Conservation (phyloP, 768 basidiomycete genomes). For the Lactarius vividus region DNA sequence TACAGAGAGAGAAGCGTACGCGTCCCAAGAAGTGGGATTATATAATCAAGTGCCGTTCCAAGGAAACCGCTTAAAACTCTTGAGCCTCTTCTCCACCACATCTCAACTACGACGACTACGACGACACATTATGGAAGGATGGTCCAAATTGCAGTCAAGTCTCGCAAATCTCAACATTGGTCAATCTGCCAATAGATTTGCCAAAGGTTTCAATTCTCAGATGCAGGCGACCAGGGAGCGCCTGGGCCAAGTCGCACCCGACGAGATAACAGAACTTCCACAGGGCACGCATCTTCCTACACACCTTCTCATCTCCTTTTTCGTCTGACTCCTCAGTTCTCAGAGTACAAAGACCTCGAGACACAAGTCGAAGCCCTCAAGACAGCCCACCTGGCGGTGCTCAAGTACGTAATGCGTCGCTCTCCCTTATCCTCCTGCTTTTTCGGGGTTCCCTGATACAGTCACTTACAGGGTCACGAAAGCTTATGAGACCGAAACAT, state of each 20-base stretch:
- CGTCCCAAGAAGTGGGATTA: constrained; percentile 17
- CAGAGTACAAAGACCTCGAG: constrained; percentile 97
- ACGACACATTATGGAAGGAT: constrained; percentile 44
- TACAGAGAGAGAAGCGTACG: constrained; percentile 14
- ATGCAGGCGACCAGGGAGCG: constrained; percentile 87
- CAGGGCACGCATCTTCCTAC: constrained; percentile 50
- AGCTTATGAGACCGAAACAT: constrained; percentile 85
- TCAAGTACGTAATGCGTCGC: constrained; percentile 56
- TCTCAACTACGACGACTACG: constrained; percentile 12
- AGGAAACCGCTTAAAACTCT: constrained; percentile 2
- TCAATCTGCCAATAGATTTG: constrained; percentile 70
- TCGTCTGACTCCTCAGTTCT: background rate
- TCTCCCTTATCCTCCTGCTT: constrained; percentile 2
- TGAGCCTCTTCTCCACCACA: background rate
- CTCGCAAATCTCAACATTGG: constrained; percentile 65
- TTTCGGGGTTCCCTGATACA: constrained; percentile 1
- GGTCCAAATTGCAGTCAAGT: constrained; percentile 67
- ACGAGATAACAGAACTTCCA: constrained; percentile 93
- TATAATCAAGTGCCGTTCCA: constrained; percentile 3
- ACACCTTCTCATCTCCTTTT: background rate
- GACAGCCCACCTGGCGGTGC: constrained; percentile 66
- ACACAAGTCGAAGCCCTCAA: constrained; percentile 90
- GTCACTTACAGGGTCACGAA: constrained; percentile 66
- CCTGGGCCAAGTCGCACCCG: constrained; percentile 82
- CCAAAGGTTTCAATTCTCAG: constrained; percentile 77